Conservation (phyloP, 1,284 basidiomycete species). For the Puccinia hordei region DNA sequence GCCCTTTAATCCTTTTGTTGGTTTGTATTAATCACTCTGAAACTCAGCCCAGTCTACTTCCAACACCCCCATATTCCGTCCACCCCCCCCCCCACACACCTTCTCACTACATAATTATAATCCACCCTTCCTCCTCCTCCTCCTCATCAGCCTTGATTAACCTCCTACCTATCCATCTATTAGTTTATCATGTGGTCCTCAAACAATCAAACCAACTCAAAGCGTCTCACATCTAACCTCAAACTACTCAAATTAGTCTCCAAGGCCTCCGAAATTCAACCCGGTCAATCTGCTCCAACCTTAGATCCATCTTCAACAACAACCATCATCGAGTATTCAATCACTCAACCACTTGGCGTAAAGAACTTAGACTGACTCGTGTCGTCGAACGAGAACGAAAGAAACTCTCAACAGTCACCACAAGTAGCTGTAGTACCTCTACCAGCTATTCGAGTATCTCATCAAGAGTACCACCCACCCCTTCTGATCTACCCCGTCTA, state of each 20-base stretch:
- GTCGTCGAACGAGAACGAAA: conserved; percentile 36
- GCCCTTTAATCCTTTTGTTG: no score
- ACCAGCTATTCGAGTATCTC: conserved; percentile 15
- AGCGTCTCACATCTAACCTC: conserved; percentile 12
- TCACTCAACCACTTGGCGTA: conserved; percentile 18
- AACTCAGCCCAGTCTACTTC: no score
- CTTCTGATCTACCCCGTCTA: conserved; percentile 19
- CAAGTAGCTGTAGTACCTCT: conserved; percentile 19
- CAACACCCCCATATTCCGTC: no score
- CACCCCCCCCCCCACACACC: no score
- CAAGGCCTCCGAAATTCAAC: background rate
- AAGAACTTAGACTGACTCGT: conserved; percentile 30
- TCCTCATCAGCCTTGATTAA: background rate
- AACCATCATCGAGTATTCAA: background rate
- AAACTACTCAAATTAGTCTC: conserved; percentile 3
- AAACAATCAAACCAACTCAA: background rate
- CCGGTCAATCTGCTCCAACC: background rate
- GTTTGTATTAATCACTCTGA: no score
- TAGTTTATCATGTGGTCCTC: background rate
- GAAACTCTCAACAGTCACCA: conserved; percentile 35
- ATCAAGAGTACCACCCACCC: conserved; percentile 13
- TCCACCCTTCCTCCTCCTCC: background rate
- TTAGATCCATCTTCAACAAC: background rate
- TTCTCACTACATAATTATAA: no score
- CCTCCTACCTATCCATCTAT: background rate